A percentile compares a stretch with the other conserved stretches of the same genome.
These are phyloP conservation scores for Omphalea diandra DNA, from an alignment of 441 rosid genomes.

Conservation along the genomic window DNA sequence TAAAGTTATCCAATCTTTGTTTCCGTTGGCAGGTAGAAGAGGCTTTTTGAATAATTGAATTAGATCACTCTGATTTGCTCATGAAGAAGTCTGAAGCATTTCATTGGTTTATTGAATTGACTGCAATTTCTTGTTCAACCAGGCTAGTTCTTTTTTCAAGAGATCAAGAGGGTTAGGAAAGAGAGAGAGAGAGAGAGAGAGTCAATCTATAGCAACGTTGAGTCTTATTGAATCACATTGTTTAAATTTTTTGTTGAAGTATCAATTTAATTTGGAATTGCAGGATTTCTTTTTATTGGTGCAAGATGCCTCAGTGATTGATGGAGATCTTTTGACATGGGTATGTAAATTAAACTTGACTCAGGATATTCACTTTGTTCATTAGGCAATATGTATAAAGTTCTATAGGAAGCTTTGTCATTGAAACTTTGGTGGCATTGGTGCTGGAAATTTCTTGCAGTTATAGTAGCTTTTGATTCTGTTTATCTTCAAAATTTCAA, in stretches of 20 bases:
- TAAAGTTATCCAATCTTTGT: background rate
- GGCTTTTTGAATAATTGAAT: slow-evolving; percentile 10
- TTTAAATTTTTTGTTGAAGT: background rate
- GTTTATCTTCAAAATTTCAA: too few relatives aligned
- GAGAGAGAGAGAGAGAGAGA: background rate
- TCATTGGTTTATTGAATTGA: background rate
- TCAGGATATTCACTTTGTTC: background rate
- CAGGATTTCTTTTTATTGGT: slow-evolving; percentile 83
- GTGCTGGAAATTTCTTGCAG: background rate
- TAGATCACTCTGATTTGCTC: background rate
- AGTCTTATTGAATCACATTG: background rate
- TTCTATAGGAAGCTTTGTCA: background rate
- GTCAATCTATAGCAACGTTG: background rate
- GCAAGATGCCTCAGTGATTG: slow-evolving; percentile 63
- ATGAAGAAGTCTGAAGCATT: slow-evolving; percentile 1
- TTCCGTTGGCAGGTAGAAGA: slow-evolving; percentile 4
- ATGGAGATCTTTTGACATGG: slow-evolving; percentile 89
- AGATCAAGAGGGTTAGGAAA: too few relatives aligned
- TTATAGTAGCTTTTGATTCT: background rate
- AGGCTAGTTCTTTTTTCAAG: background rate
- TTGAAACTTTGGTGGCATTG: background rate
- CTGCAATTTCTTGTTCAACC: background rate
- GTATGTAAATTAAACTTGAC: slow-evolving; percentile 39
- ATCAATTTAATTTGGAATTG: slow-evolving; percentile 13
- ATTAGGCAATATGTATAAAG: background rate